Evolutionary conservation across 257 asterid genomes (phyloP).

Genomic region (Mentha longifolia): DNA sequence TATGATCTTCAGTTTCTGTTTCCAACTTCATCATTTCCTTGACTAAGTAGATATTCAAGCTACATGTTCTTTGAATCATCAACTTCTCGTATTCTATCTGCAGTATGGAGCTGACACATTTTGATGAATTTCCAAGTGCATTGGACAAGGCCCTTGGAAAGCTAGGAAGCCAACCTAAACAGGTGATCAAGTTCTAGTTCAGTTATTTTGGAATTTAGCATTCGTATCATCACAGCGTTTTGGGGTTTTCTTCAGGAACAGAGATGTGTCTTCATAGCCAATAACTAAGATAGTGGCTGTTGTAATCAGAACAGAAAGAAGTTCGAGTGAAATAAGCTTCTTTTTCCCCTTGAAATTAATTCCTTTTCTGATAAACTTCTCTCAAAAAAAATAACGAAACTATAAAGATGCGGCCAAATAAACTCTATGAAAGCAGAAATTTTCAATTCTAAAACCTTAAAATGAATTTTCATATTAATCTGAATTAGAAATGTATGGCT

Average conservation of each 20-base stretch:
- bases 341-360: background rate
- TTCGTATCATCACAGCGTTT: background rate
- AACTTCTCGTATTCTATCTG: constrained; percentile 6
- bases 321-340: background rate
- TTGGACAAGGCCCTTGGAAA: constrained; percentile 90
- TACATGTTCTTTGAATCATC: background rate
- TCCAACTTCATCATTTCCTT: background rate
- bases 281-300: background rate
- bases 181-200: constrained; percentile 70
- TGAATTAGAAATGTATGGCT: background rate
- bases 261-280: background rate
- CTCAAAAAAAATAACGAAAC: background rate
- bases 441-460: background rate
- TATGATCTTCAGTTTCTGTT: constrained; percentile 36
- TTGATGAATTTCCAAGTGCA: constrained; percentile 63
- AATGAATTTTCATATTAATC: background rate
- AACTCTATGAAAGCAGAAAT: background rate
- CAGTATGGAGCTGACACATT: constrained; percentile 88
- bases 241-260: background rate
- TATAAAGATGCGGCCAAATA: background rate
- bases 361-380: background rate
- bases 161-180: constrained; percentile 90
- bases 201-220: background rate
- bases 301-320: background rate
- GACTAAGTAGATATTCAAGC: background rate